Percentiles rank a stretch among this genome's conserved stretches.
These are phyloP conservation scores for Penicillium pancosmium DNA, from an alignment of 495 filamentous ascomycete genomes.

Conservation along the genomic window DNA sequence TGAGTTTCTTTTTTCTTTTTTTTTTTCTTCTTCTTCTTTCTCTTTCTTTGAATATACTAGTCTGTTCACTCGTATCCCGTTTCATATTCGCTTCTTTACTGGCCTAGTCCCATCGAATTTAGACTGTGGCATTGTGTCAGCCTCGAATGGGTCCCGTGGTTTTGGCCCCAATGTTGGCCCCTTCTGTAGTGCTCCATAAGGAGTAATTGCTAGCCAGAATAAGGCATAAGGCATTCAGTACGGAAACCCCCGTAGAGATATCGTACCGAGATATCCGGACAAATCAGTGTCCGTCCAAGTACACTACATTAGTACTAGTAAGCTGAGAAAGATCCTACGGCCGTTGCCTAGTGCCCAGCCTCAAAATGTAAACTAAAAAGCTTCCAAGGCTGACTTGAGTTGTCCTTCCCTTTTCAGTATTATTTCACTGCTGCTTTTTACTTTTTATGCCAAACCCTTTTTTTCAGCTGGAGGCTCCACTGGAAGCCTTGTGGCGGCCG, in stretches of 20 bases:
- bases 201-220: too few species aligned
- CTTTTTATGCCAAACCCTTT: not conserved
- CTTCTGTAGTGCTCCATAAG: too few species aligned
- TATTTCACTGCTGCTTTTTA: not conserved
- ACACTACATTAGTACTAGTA: not conserved
- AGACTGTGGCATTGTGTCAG: too few species aligned
- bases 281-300: not conserved
- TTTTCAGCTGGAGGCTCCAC: not conserved
- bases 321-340: not conserved
- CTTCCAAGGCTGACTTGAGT: constrained; percentile 1
- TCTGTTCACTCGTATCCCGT: too few species aligned
- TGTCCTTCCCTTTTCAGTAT: not conserved
- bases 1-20: too few species aligned
- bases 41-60: too few species aligned
- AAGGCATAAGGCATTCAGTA: too few species aligned
- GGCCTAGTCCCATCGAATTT: too few species aligned
- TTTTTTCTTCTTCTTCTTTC: too few species aligned
- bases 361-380: not conserved
- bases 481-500: not conserved
- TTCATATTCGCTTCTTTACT: too few species aligned
- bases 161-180: too few species aligned
- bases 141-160: too few species aligned
- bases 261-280: constrained; percentile 6
- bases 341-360: not conserved
- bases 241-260: not conserved